Evolutionary conservation across 306 rosid species (phyloP).

Genomic region (Cucurbita pepo): DNA sequence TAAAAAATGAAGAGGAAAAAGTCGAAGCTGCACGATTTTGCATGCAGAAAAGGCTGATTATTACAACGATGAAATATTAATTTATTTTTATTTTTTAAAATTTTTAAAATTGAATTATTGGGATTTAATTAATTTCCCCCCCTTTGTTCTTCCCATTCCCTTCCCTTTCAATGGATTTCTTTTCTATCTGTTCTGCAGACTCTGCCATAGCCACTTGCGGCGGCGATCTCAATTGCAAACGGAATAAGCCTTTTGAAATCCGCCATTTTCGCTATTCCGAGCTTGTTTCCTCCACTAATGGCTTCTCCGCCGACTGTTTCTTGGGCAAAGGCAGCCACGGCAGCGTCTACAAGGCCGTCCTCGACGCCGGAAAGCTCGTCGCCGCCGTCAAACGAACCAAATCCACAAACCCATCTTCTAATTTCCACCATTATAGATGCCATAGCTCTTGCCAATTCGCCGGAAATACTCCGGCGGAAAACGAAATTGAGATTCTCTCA

Average conservation of each 20-base stretch:
- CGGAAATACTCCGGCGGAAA: conserved; percentile 36
- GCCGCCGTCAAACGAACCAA: conserved; percentile 69
- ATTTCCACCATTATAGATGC: conserved; percentile 6
- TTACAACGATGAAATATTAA: background rate
- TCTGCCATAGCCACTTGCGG: conserved; percentile 67
- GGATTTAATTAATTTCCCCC: no score
- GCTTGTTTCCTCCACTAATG: conserved; percentile 37
- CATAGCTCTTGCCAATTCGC: background rate
- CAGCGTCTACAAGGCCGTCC: conserved; percentile 49
- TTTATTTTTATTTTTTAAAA: no score
- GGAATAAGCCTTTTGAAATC: conserved; percentile 15
- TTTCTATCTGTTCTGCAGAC: conserved; percentile 54
- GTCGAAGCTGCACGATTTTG: conserved; percentile 31
- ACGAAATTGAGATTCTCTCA: conserved; percentile 92
- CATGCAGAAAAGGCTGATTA: conserved; percentile 14
- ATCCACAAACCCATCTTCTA: conserved; percentile 1
- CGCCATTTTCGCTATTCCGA: conserved; percentile 32
- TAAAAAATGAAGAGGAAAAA: background rate
- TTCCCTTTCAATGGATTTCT: conserved; percentile 38
- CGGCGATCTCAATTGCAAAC: conserved; percentile 36
- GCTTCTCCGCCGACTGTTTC: conserved; percentile 49
- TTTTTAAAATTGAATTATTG: no score
- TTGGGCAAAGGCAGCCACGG: conserved; percentile 87
- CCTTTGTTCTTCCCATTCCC: background rate
- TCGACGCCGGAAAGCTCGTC: conserved; percentile 41